Percentiles rank a stretch among this genome's conserved stretches.
Conservation (phyloP, 768 basidiomycete species). For the Gyrodon lividus region DNA sequence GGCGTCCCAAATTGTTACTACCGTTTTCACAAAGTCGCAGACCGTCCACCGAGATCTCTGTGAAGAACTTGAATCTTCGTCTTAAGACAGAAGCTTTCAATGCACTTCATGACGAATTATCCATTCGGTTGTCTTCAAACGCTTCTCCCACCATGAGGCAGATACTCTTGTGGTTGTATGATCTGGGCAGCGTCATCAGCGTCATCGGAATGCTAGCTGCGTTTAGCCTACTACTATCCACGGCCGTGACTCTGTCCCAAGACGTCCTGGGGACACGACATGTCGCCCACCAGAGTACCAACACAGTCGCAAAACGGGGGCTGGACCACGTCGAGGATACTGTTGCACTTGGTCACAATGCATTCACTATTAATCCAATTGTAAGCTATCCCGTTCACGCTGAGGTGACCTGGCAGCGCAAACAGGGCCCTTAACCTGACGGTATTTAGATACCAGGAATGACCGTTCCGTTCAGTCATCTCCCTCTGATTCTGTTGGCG, state of each 20-base stretch:
- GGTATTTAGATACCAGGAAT: constrained; percentile 70
- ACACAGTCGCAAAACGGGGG: constrained; percentile 16
- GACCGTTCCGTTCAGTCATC: constrained; percentile 72
- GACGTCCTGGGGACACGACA: constrained; percentile 10
- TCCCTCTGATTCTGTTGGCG: constrained; percentile 62
- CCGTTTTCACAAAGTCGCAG: constrained; percentile 22
- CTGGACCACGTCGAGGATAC: constrained; percentile 1
- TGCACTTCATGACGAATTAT: constrained; percentile 43
- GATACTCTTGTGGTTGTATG: constrained; percentile 43
- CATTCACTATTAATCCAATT: constrained; percentile 26
- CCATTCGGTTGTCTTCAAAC: constrained; percentile 34
- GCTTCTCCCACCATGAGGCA: constrained; percentile 25
- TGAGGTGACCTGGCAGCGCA: background rate
- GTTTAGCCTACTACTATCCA: constrained; percentile 40
- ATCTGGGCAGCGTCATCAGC: constrained; percentile 46
- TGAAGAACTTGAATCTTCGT: constrained; percentile 30
- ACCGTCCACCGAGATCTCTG: constrained; percentile 18
- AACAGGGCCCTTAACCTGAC: background rate
- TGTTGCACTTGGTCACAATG: background rate
- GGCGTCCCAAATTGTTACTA: constrained; percentile 18
- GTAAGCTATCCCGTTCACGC: constrained; percentile 21
- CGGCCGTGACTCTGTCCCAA: constrained; percentile 20
- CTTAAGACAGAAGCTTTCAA: constrained; percentile 55
- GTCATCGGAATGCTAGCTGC: constrained; percentile 48
- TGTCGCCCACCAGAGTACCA: background rate